A percentile compares a stretch with the other conserved stretches of the same genome.
Evolutionary conservation across 1,139 yeast genomes (phyloP).

Genomic region (Geotrichum reessii): DNA sequence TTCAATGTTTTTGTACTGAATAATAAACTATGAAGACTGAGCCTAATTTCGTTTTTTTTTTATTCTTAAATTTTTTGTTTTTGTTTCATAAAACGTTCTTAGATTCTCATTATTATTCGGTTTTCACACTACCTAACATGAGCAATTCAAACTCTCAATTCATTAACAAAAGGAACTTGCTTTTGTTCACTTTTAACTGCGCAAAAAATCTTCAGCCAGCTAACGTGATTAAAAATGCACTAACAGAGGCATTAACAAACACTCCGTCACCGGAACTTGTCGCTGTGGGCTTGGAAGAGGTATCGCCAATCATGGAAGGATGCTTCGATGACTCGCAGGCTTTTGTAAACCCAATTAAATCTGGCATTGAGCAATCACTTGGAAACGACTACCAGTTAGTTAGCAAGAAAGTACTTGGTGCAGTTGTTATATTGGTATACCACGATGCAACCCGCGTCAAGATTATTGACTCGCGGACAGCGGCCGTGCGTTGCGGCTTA

Average conservation of each 20-base stretch:
- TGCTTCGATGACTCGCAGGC: constrained; percentile 44
- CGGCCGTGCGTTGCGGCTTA: constrained; percentile 49
- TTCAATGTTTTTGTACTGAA: neutral
- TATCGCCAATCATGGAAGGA: constrained; percentile 61
- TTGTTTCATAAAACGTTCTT: neutral
- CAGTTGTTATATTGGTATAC: constrained; percentile 56
- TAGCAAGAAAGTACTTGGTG: constrained; percentile 52
- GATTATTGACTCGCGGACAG: constrained; percentile 19
- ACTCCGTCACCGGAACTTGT: constrained; percentile 43
- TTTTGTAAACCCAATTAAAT: constrained; percentile 42
- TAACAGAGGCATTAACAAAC: constrained; percentile 1
- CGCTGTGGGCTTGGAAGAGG: constrained; percentile 72
- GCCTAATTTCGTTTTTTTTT: neutral
- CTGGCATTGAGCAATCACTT: constrained; percentile 42
- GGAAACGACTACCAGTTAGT: constrained; percentile 42
- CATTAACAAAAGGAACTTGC: neutral
- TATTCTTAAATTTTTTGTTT: neutral
- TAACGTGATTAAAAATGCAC: constrained; percentile 25
- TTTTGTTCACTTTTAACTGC: constrained; percentile 30
- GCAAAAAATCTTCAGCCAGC: constrained; percentile 17
- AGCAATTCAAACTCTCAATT: neutral
- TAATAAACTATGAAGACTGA: neutral
- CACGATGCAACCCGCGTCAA: constrained; percentile 34
- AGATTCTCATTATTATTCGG: neutral
- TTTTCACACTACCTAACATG: neutral